Percentiles rank a stretch among this genome's conserved stretches.
Evolutionary conservation across 305 asterid species (phyloP).

Genomic region (Coffea humblotiana): DNA sequence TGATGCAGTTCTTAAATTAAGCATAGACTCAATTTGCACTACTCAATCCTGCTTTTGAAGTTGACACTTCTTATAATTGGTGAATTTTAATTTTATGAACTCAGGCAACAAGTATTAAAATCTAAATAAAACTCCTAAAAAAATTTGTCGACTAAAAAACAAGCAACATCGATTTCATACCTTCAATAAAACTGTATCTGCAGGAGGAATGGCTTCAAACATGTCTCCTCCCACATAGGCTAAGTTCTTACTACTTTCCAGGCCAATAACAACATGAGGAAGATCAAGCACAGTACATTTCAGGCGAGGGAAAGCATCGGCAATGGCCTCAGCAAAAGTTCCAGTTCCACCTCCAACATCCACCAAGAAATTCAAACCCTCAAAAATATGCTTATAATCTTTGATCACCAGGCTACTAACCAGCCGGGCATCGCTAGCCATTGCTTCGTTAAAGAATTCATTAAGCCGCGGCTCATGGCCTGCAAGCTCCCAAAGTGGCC

Average conservation of each 20-base stretch:
- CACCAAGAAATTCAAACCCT: slow-evolving; percentile 16
- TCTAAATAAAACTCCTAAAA: too few species aligned
- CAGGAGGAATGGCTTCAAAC: slow-evolving; percentile 42
- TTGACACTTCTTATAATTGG: too few species aligned
- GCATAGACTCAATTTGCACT: too few species aligned
- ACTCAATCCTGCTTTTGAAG: too few species aligned
- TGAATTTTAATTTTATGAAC: too few species aligned
- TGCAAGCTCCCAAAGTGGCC: too few species aligned
- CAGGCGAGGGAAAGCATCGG: slow-evolving; percentile 17
- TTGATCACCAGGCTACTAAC: neutral
- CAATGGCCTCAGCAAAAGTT: slow-evolving; percentile 11
- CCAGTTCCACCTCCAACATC: slow-evolving; percentile 29
- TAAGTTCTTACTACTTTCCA: slow-evolving; percentile 8
- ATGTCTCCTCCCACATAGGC: slow-evolving; percentile 45
- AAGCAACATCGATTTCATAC: slow-evolving; percentile 14
- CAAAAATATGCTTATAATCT: neutral
- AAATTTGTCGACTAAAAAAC: too few species aligned
- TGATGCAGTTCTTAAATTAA: too few species aligned
- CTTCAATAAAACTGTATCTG: slow-evolving; percentile 46
- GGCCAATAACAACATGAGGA: slow-evolving; percentile 24
- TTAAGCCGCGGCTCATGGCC: neutral
- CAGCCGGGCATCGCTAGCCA: slow-evolving; percentile 7
- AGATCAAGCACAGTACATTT: slow-evolving; percentile 24
- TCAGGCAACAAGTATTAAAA: too few species aligned
- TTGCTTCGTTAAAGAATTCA: slow-evolving; percentile 4